These are phyloP conservation scores for Phialophora macrospora DNA, from an alignment of 2,329 filamentous ascomycete species.

Conservation along the genomic window DNA sequence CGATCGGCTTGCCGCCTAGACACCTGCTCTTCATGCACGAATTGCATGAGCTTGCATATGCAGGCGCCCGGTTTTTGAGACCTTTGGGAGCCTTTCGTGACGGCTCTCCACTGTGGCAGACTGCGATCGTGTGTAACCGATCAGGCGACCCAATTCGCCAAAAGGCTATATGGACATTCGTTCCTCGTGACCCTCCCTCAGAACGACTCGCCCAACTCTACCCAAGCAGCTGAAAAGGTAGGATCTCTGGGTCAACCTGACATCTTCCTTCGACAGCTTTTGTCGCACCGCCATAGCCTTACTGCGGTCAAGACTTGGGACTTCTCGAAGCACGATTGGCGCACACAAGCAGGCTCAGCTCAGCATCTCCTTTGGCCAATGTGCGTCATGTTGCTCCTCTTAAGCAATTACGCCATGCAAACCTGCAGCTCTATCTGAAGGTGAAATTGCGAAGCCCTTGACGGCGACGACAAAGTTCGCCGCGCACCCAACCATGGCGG, in stretches of 20 bases:
- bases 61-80: constrained; percentile 14
- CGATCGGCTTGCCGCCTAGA: constrained; percentile 1
- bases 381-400: not conserved
- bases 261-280: not conserved
- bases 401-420: not conserved
- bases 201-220: not conserved
- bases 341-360: not conserved
- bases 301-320: not conserved
- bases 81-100: constrained; percentile 12
- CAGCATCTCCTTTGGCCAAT: not conserved
- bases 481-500: constrained; percentile 6
- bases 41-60: constrained; percentile 15
- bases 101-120: constrained; percentile 1
- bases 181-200: constrained; percentile 16
- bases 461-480: not conserved
- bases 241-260: constrained; percentile 9
- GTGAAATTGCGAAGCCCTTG: not conserved
- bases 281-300: not conserved
- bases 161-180: constrained; percentile 1
- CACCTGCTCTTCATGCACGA: constrained; percentile 6
- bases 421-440: not conserved
- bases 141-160: not conserved
- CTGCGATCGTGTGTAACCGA: not conserved
- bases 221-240: constrained; percentile 12
- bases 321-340: not conserved